Base-by-base conservation (phyloP, 768 basidiomycete genomes). In the Kwoniella sp. region DNA sequence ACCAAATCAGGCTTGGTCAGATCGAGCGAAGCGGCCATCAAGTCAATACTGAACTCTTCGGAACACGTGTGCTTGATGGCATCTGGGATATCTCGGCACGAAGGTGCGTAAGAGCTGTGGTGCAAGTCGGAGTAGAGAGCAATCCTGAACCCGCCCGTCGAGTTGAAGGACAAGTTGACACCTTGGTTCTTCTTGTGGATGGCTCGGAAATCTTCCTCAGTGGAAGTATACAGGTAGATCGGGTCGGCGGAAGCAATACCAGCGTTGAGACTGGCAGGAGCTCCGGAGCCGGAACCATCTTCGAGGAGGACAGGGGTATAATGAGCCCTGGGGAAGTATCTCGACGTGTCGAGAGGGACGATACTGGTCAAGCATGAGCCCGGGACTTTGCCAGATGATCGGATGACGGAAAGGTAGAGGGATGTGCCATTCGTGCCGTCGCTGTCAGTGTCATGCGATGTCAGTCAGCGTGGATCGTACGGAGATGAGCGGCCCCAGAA, bases 91-190 rank as follows among this genome's bases (percentile, higher is more conserved):
- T 58, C 57, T 47, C 34, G 25, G 57, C 57, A 58, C 2, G 9
- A 5, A 4, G 57, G 23, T 4, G 37, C 57, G n/a, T 29, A 23
- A 8, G n/a, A 23, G 41, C 22, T 41, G 25, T 41, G 29, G 25
- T 58, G 57, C n/a, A 58, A 37, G 57, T 58, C 57, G 20, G 57
- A 58, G 57, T 11, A 58, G 57, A 23, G 57, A 8, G 57, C 57
- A 38, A 58, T 47, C 23, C 57, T 22, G 57, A 58, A 58, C 11
- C 25, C 34, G 9, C 57, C 57, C 3, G 57, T 58, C n/a, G 57
- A 38, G 41, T 58, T 58, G 57, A 58, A 58, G 22, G 29, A 11
- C 25, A 58, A 22, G 12, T 26, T 47, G 41, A 30, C 9, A 5
- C 13, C n/a, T 45, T 9, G 8, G 41, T 45, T 45, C 41, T 17